A percentile compares a stretch with the other conserved stretches of the same genome.
phyloP scores from a whole-genome alignment of 495 filamentous ascomycete genomes.

The Aspergillus steynii region DNA sequence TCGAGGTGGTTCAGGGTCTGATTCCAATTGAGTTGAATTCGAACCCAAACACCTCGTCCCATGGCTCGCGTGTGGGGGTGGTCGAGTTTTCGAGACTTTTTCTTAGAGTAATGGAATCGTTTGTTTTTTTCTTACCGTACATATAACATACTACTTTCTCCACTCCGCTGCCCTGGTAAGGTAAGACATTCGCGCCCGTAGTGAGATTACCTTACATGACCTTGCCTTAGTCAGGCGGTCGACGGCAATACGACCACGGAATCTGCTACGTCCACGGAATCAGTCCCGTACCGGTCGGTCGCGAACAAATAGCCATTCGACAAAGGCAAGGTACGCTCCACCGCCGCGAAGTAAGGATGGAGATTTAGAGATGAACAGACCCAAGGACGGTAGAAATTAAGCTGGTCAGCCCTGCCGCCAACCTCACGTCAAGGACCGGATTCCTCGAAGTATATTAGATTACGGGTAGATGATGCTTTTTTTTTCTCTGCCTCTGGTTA shows the following conservation, averaged over 20 bases:
- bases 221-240: background rate
- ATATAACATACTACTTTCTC: background rate
- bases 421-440: background rate
- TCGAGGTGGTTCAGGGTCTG: background rate
- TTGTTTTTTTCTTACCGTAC: background rate
- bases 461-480: background rate
- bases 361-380: background rate
- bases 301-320: too few species aligned
- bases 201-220: too few species aligned
- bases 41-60: background rate
- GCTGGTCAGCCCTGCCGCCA: background rate
- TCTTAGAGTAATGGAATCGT: background rate
- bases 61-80: background rate
- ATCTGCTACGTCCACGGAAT: background rate
- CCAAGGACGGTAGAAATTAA: background rate
- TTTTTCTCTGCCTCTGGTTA: background rate
- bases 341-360: background rate
- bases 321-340: too few species aligned
- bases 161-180: background rate
- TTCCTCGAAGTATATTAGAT: background rate
- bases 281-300: too few species aligned
- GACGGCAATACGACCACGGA: background rate
- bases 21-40: background rate
- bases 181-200: too few species aligned
- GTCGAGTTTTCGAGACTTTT: background rate